A percentile compares a stretch with the other conserved stretches of the same genome.
Conservation (phyloP, 2,329 filamentous ascomycete genomes). For the Magnaporthales sp. region DNA sequence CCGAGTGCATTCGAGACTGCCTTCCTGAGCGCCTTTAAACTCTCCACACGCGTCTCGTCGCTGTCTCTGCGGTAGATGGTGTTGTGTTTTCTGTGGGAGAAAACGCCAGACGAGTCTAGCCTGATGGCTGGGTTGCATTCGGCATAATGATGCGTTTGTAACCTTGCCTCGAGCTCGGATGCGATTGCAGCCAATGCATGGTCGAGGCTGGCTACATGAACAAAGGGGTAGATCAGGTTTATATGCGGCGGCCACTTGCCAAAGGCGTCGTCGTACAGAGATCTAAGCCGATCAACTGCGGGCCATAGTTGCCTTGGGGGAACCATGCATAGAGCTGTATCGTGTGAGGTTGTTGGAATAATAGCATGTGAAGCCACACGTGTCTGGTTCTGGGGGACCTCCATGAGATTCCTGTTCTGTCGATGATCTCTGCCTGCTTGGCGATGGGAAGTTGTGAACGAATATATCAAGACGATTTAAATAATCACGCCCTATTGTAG, state of each 20-base stretch:
- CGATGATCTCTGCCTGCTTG: background rate
- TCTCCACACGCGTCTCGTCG: slow-evolving; percentile 10
- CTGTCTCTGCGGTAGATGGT: slow-evolving; percentile 37
- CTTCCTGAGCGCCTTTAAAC: slow-evolving; percentile 24
- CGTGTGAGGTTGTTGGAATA: slow-evolving; percentile 29
- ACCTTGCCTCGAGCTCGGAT: slow-evolving; percentile 17
- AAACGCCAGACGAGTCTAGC: slow-evolving; percentile 35
- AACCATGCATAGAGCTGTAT: slow-evolving; percentile 54
- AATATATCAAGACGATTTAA: background rate
- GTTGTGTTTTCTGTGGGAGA: slow-evolving; percentile 37
- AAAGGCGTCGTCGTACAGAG: slow-evolving; percentile 53
- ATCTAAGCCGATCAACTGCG: slow-evolving; percentile 44
- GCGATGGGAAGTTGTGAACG: background rate
- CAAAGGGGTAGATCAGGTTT: slow-evolving; percentile 60
- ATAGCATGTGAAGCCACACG: slow-evolving; percentile 7
- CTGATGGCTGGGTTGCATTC: slow-evolving; percentile 14
- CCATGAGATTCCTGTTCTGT: background rate
- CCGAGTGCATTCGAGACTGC: slow-evolving; percentile 27
- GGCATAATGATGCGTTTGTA: background rate
- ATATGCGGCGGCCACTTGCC: slow-evolving; percentile 58
- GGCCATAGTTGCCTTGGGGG: slow-evolving; percentile 39
- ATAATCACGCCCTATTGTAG: too few relatives aligned
- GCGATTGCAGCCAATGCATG: slow-evolving; percentile 31
- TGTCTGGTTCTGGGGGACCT: slow-evolving; percentile 1
- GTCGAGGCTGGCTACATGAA: slow-evolving; percentile 35